phyloP scores from a whole-genome alignment of 1,284 basidiomycete species.

The Meripilus lineatus region DNA sequence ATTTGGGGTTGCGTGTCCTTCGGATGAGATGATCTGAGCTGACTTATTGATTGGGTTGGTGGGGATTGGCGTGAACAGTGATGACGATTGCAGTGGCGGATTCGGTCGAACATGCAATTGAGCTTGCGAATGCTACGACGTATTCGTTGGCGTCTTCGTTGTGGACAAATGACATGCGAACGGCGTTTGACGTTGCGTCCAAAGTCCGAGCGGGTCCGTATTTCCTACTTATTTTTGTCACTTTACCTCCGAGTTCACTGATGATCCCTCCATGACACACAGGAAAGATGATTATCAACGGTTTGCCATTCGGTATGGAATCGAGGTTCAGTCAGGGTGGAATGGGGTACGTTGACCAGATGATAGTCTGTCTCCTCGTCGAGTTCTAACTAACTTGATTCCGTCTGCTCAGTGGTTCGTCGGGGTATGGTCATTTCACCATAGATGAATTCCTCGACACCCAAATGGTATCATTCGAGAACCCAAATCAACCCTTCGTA shows the following conservation, averaged over 20 bases:
- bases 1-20: constrained; percentile 4
- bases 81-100: constrained; percentile 42
- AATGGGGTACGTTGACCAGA: not conserved
- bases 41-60: no score
- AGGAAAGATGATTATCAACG: no score
- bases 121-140: constrained; percentile 47
- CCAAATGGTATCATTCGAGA: not conserved
- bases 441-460: not conserved
- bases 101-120: constrained; percentile 46
- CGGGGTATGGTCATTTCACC: constrained; percentile 1
- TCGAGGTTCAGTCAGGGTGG: not conserved
- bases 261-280: not conserved
- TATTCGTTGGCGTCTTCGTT: constrained; percentile 49
- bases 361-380: constrained; percentile 3
- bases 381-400: constrained; percentile 8
- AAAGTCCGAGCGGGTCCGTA: constrained; percentile 41
- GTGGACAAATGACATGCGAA: constrained; percentile 46
- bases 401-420: not conserved
- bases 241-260: constrained; percentile 1
- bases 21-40: constrained; percentile 2
- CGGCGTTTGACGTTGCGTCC: constrained; percentile 43
- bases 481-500: no score
- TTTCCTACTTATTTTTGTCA: no score
- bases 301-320: constrained; percentile 4
- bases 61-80: no score